Conservation (phyloP, 139 green algal species). For the Nannochloris sp. region DNA sequence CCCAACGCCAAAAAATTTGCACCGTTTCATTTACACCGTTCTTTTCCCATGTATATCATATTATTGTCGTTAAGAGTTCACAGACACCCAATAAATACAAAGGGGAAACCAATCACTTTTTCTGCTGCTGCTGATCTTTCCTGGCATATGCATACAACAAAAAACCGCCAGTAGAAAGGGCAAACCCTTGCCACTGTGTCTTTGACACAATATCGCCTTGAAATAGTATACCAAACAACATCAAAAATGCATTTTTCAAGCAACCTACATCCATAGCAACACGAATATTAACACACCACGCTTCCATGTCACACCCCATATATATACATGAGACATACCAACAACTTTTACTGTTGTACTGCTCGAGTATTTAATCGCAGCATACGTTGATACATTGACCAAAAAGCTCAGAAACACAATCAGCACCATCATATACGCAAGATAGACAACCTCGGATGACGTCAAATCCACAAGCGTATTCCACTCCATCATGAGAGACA, state of each 20-base stretch:
- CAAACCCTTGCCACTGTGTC: constrained; percentile 20
- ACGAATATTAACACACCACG: neutral
- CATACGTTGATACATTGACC: constrained; percentile 17
- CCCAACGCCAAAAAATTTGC: no score
- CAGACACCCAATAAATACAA: no score
- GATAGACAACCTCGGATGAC: neutral
- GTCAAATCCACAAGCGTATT: neutral
- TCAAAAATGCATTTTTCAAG: constrained; percentile 32
- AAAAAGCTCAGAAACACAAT: constrained; percentile 12
- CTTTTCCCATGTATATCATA: no score
- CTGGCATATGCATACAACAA: constrained; percentile 17
- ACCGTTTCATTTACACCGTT: no score
- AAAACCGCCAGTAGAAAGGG: constrained; percentile 17
- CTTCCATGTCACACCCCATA: neutral
- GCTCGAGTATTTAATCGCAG: constrained; percentile 9
- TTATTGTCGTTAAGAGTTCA: no score
- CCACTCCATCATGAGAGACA: constrained; percentile 12
- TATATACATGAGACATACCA: constrained; percentile 3
- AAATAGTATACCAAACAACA: constrained; percentile 19
- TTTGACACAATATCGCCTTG: constrained; percentile 20
- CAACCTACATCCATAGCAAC: constrained; percentile 7
- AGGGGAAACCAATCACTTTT: no score
- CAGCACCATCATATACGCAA: neutral
- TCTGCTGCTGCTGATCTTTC: neutral
- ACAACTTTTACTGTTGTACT: constrained; percentile 23